Evolutionary conservation across 1,284 basidiomycete genomes (phyloP).

Genomic region (Cystobasidium pallidum): DNA sequence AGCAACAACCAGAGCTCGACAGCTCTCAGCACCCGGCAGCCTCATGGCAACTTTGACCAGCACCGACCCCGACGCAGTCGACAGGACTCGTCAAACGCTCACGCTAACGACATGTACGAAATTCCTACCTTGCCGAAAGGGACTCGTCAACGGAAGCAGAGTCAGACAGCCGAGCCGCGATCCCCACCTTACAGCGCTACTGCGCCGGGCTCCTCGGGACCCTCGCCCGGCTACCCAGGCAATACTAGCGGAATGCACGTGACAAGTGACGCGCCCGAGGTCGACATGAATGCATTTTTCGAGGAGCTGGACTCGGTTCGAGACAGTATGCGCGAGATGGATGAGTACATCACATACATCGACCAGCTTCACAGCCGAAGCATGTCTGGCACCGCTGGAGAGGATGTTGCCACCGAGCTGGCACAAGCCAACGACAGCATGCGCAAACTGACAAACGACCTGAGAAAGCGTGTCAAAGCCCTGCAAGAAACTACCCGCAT

Average conservation of each 20-base stretch:
- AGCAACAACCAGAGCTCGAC: conserved; percentile 27
- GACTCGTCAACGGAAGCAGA: neutral
- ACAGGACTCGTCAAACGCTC: neutral
- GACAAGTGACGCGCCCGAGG: conserved; percentile 23
- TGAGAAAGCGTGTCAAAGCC: conserved; percentile 48
- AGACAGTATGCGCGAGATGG: conserved; percentile 46
- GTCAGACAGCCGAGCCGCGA: conserved; percentile 1
- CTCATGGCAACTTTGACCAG: conserved; percentile 16
- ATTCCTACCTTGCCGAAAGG: conserved; percentile 19
- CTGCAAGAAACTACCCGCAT: conserved; percentile 50
- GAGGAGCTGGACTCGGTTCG: conserved; percentile 49
- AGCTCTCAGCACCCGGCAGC: conserved; percentile 11
- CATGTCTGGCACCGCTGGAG: conserved; percentile 48
- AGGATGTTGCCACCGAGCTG: conserved; percentile 44
- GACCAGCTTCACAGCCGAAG: conserved; percentile 48
- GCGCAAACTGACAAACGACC: conserved; percentile 44
- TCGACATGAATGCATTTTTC: conserved; percentile 38
- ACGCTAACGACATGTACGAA: conserved; percentile 16
- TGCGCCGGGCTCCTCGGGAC: conserved; percentile 8
- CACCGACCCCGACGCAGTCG: conserved; percentile 7
- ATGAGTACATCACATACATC: conserved; percentile 46
- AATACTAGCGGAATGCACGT: conserved; percentile 9
- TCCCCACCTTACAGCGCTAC: conserved; percentile 19
- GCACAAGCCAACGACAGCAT: conserved; percentile 34
- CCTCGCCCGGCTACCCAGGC: neutral